Conservation (phyloP, 805 yeast species). For the Cyberlindnera xishuangbannaensis region DNA sequence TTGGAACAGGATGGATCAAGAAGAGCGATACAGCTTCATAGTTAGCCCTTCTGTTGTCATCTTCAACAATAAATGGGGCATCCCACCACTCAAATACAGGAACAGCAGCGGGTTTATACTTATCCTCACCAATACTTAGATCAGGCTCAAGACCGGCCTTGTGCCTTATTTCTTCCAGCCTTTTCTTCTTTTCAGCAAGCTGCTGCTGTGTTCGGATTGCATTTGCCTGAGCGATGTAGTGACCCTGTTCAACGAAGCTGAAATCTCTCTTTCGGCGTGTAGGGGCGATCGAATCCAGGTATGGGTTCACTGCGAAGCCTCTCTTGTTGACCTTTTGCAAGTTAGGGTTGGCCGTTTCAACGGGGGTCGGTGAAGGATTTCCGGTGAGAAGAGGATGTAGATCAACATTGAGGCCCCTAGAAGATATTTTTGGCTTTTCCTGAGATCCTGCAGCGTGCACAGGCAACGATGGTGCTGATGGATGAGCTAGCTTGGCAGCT, state of each 20-base stretch:
- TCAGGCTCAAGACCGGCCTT: slow-evolving; percentile 48
- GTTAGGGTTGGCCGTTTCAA: slow-evolving; percentile 24
- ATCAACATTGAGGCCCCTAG: slow-evolving; percentile 24
- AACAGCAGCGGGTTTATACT: slow-evolving; percentile 42
- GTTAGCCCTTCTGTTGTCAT: slow-evolving; percentile 32
- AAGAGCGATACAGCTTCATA: slow-evolving; percentile 52
- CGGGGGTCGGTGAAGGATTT: slow-evolving; percentile 7
- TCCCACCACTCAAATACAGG: slow-evolving; percentile 93
- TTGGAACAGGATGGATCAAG: slow-evolving; percentile 77
- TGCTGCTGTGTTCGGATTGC: slow-evolving; percentile 39
- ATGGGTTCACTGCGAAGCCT: slow-evolving; percentile 31
- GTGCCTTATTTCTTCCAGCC: slow-evolving; percentile 27
- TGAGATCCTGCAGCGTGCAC: no score
- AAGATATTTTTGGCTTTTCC: no score
- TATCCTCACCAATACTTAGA: slow-evolving; percentile 47
- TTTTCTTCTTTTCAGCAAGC: slow-evolving; percentile 28
- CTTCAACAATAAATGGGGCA: slow-evolving; percentile 40
- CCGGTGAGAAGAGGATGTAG: slow-evolving; percentile 28
- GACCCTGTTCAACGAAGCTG: slow-evolving; percentile 57
- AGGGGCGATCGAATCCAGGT: slow-evolving; percentile 16
- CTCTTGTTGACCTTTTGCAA: slow-evolving; percentile 17
- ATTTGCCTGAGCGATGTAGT: slow-evolving; percentile 40
- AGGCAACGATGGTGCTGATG: slow-evolving; percentile 2
- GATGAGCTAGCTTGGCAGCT: background rate
- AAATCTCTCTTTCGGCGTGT: slow-evolving; percentile 34